Evolutionary conservation across 768 basidiomycete species (phyloP), one percentile per base, ranked within the genome.

Genomic region (Tricholoma furcatifolium): DNA sequence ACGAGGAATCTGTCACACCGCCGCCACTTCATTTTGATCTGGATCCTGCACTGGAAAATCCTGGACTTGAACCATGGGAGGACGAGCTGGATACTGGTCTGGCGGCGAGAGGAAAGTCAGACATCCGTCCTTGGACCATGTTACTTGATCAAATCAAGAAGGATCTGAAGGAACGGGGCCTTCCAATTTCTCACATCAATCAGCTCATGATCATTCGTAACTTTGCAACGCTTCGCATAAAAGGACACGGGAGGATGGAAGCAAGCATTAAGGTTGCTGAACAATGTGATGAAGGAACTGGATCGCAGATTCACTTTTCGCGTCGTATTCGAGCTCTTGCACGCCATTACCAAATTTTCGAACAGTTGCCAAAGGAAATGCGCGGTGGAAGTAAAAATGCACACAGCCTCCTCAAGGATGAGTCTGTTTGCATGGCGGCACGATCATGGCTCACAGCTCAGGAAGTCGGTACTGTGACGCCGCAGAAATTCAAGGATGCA

Each of bases 401-500:
- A 20, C n/a, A 21, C 12, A 24, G 8, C 15, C 21, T 34, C 43
- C n/a, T 51, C 1, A 43, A 51, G 23, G 43, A 51, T 27, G 50
- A 45, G 30, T 24, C 69, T 75, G 2, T 48, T 57, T 0, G 64
- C 63, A 41, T 17, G 15, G n/a, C 49, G 31, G 23, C 47, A 11
- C 50, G 50, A 12, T 57, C 53, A 11, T 55, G 53, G 24, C 60
- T 69, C 6, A 45, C 54, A 15, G 62, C 67, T 49, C 60, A 67
- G 43, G 12, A 35, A 20, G 60, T 65, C 6, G 69, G 72, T 4
- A 4, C 27, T 7, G 65, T 76, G 17, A 71, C 68, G 4, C 68
- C 67, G 0, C 36, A 43, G 0, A 46, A 21, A 6, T 63, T 76
- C 39, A 56, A 51, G 3, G 4, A 54, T 8, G 62, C 58, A 0